phyloP scores from a whole-genome alignment of 225 moss, liverwort and hornwort species.

The Pseudoscleropodium purum region DNA sequence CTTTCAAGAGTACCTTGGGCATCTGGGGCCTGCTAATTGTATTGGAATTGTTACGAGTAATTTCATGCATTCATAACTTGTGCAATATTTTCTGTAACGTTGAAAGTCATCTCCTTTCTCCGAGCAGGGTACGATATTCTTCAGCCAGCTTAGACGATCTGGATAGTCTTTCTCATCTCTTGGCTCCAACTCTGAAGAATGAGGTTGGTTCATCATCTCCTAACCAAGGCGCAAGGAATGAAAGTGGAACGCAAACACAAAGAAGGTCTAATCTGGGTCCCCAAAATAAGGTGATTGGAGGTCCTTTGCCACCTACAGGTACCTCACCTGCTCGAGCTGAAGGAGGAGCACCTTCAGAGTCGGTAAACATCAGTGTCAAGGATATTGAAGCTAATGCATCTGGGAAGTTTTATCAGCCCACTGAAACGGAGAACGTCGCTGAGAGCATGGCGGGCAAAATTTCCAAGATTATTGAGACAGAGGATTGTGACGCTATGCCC shows the following conservation, averaged over 20 bases:
- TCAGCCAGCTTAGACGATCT: constrained; percentile 52
- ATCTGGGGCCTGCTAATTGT: not conserved
- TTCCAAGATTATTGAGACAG: constrained; percentile 37
- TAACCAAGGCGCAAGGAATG: constrained; percentile 2
- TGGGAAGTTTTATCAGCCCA: constrained; percentile 19
- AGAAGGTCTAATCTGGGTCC: constrained; percentile 18
- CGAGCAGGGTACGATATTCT: constrained; percentile 43
- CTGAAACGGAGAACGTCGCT: constrained; percentile 18
- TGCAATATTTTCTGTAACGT: not conserved
- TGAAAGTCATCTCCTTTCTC: not conserved
- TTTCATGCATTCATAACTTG: not conserved
- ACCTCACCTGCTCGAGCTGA: constrained; percentile 5
- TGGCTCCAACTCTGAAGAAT: constrained; percentile 26
- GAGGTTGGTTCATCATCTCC: constrained; percentile 20
- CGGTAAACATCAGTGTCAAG: constrained; percentile 21
- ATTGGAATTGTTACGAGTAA: not conserved
- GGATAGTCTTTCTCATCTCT: constrained; percentile 35
- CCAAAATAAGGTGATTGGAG: constrained; percentile 4
- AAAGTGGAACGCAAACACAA: constrained; percentile 4
- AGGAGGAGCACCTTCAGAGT: constrained; percentile 8
- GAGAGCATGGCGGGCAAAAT: constrained; percentile 38
- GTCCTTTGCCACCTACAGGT: constrained; percentile 6
- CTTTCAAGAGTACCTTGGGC: not conserved
- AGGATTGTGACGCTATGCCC: constrained; percentile 17
- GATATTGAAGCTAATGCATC: constrained; percentile 20